These are phyloP conservation scores for Eutrema japonicum DNA, from an alignment of 345 rosid genomes.

Conservation along the genomic window DNA sequence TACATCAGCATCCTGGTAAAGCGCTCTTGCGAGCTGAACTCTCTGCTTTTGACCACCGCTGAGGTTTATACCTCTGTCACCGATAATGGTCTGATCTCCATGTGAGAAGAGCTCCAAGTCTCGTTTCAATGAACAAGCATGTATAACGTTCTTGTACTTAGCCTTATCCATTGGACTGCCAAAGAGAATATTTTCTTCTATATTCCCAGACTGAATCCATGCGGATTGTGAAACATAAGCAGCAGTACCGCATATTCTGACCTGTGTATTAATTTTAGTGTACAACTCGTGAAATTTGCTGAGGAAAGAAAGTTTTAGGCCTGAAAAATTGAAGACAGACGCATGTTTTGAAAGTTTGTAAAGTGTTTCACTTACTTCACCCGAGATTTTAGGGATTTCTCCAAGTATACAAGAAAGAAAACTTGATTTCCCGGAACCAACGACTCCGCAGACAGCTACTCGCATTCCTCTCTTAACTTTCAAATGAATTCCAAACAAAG, in stretches of 20 bases:
- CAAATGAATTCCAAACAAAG: neutral
- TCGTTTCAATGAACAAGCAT: neutral
- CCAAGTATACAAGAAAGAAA: slow-evolving; percentile 8
- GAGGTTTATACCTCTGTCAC: slow-evolving; percentile 14
- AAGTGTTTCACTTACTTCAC: slow-evolving; percentile 13
- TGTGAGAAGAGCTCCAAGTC: slow-evolving; percentile 13
- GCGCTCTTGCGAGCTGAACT: slow-evolving; percentile 13
- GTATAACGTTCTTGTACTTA: slow-evolving; percentile 9
- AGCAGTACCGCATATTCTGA: slow-evolving; percentile 14
- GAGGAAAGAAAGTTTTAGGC: neutral
- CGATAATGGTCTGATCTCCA: slow-evolving; percentile 7
- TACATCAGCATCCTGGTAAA: slow-evolving; percentile 10
- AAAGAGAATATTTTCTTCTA: slow-evolving; percentile 6
- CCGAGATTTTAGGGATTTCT: slow-evolving; percentile 12
- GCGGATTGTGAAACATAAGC: slow-evolving; percentile 12
- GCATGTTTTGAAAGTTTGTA: neutral
- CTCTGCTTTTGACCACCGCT: slow-evolving; percentile 17
- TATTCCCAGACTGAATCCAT: slow-evolving; percentile 11
- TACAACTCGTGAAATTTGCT: slow-evolving; percentile 2
- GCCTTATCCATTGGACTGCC: slow-evolving; percentile 11
- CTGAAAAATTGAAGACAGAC: slow-evolving; percentile 1
- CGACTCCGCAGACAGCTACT: slow-evolving; percentile 4
- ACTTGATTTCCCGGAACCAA: slow-evolving; percentile 8
- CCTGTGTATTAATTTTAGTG: slow-evolving; percentile 6
- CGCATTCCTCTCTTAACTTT: slow-evolving; percentile 10